Base-by-base conservation (phyloP, 169 alveolate species). In the Blepharisma undulans region DNA sequence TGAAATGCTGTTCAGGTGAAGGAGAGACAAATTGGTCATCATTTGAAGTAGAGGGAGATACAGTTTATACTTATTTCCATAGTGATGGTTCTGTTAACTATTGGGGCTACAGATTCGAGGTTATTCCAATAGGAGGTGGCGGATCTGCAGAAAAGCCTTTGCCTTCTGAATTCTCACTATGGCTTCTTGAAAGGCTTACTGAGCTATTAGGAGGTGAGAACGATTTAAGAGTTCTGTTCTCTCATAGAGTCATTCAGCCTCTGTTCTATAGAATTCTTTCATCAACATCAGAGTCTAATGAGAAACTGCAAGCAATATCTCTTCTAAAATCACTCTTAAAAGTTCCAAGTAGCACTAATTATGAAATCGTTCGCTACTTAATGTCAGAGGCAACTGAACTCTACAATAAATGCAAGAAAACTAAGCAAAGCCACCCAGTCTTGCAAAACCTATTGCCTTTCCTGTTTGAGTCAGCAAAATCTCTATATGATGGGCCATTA, bases 91-190 rank as follows among this genome's bases (percentile, higher is more conserved):
- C 79, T 10, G 77, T 32, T 36, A 76, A 33, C 7, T 32, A 84
- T 60, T 84, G 89, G 89, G 89, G 89, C 22, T 84, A 84, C 81
- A 84, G 36, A 30, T 84, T 84, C n/a, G 36, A 84, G 1, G 77
- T 84, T 48, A 60, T 84, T 84, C 89, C 89, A 25, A 8, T 84
- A 6, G 77, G 74, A 0, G 25, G 77, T 6, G 2, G 78, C n/a
- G 59, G 3, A 7, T 33, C 27, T 21, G 34, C 21, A 84, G 27
- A 34, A 48, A 22, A 7, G 6, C 22, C 34, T 21, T 4, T 14
- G 8, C 29, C 74, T 16, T 81, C 89, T 10, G 89, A 84, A 14
- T 4, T 22, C 10, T 81, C 89, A 33, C 6, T 29, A 1, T 22
- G 74, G 74, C 8, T 84, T 0, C 60, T 84, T n/a, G 89, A 84